Base-by-base conservation (phyloP, 2,329 filamentous ascomycete species). In the Diaporthe sp. region DNA sequence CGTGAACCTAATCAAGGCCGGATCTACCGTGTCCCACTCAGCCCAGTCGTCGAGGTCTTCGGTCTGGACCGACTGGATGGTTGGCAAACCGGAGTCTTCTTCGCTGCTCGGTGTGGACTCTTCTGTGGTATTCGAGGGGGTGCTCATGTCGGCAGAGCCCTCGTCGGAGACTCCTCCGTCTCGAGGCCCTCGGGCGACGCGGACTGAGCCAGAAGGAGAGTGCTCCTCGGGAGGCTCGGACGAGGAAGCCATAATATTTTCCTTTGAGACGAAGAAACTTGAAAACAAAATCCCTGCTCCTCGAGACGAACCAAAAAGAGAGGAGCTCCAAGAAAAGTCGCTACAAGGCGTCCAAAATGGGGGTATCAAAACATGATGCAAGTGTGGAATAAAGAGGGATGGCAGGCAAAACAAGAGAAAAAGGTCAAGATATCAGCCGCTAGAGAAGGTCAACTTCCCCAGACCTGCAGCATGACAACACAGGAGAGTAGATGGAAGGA, bases 1-100 rank as follows among this genome's bases (percentile, higher is more conserved):
- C 47, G 74, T 74, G 72, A 74, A 51, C 61, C 68, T 74, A 69
- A 72, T 66, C 68, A 74, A 44, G 39, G 68, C 68, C 19, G 74
- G 72, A 58, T 75, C 74, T 50, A 75, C 44, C 35, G 69, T 74
- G 69, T 72, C 74, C 74, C 72, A 50, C 37, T 69, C 39, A 35
- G 71, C 71, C 74, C 74, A 75, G 32, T 75, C 72, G 22, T 50
- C 42, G 30, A 56, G 37, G 56, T 73, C 68, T 47, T 75, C 27
- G 51, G 35, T 69, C 10, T 35, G 37, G 44, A 37, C 44, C 35
- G 37, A 39, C 25, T 50, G 35, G 37, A 44, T 25, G 17, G 53
- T 47, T 27, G 39, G 50, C 42, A 47, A 22, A 37, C 27, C 17
- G 39, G 42, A 37, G 13, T 19, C n/a, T 10, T 35, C 50, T n/a